Evolutionary conservation across 768 basidiomycete genomes (phyloP).

Genomic region (Myochromella boudieri): DNA sequence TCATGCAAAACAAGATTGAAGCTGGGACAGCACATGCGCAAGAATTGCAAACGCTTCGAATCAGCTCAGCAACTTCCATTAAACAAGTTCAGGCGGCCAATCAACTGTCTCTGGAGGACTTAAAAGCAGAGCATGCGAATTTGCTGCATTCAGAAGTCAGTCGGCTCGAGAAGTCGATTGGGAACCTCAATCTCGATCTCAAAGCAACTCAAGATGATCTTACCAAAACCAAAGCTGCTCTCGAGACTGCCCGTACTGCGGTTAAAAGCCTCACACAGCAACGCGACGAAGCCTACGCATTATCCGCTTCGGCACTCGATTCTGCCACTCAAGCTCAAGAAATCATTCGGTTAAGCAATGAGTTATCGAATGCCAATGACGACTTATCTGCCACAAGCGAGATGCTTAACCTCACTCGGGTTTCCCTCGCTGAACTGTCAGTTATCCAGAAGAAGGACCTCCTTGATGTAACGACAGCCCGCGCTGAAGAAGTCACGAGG

Average conservation of each 20-base stretch:
- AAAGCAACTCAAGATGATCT: constrained; percentile 87
- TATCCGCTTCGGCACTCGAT: constrained; percentile 37
- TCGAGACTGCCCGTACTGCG: constrained; percentile 54
- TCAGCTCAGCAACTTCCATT: constrained; percentile 61
- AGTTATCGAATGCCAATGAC: constrained; percentile 63
- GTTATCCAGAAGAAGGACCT: constrained; percentile 69
- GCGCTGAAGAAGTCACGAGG: constrained; percentile 69
- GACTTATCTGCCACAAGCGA: constrained; percentile 67
- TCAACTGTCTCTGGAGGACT: constrained; percentile 54
- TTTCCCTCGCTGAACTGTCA: constrained; percentile 69
- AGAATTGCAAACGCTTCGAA: constrained; percentile 72
- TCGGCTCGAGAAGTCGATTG: constrained; percentile 61
- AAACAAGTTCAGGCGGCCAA: constrained; percentile 70
- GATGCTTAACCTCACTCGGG: constrained; percentile 65
- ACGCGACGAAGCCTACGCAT: constrained; percentile 59
- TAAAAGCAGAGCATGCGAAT: constrained; percentile 66
- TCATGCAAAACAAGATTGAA: constrained; percentile 47
- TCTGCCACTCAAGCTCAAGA: constrained; percentile 53
- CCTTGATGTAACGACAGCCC: constrained; percentile 70
- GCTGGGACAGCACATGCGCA: constrained; percentile 67
- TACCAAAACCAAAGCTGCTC: constrained; percentile 63
- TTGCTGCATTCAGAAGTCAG: constrained; percentile 56
- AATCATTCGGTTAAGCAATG: constrained; percentile 53
- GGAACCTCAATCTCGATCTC: constrained; percentile 64
- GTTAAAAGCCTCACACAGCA: constrained; percentile 58